phyloP scores from a whole-genome alignment of 306 rosid genomes.

The Arachis hypogaea region DNA sequence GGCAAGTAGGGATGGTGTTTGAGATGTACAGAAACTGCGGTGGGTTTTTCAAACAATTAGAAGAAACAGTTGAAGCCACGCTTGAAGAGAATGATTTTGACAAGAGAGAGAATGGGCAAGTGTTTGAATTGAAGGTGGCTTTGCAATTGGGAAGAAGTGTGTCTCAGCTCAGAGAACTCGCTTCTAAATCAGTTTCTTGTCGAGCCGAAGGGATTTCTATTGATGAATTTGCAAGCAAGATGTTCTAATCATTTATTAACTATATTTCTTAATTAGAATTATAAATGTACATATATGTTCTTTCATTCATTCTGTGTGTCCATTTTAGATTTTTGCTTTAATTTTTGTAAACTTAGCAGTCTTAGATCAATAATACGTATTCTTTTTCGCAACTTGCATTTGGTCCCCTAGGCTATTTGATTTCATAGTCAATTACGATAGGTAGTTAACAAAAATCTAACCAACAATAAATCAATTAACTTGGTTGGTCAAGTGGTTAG shows the following conservation, averaged over 20 bases:
- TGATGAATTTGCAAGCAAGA: constrained; percentile 65
- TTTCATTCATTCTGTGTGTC: neutral
- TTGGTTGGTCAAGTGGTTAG: too few relatives aligned
- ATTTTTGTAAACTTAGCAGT: neutral
- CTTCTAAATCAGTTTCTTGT: constrained; percentile 51
- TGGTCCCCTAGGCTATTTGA: neutral
- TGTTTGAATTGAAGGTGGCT: constrained; percentile 63
- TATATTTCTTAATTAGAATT: neutral
- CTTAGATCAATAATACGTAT: neutral
- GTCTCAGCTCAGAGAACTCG: constrained; percentile 54
- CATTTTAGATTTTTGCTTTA: neutral
- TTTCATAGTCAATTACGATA: neutral
- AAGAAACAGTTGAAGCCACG: constrained; percentile 45
- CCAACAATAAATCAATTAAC: too few relatives aligned
- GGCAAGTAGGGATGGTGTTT: constrained; percentile 68
- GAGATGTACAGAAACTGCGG: constrained; percentile 69
- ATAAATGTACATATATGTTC: neutral
- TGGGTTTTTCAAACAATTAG: constrained; percentile 55
- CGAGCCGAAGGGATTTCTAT: constrained; percentile 43
- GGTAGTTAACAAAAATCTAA: too few relatives aligned
- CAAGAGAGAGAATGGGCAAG: constrained; percentile 61
- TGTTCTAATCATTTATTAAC: constrained; percentile 38
- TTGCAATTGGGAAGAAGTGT: constrained; percentile 66
- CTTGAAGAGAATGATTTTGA: constrained; percentile 55
- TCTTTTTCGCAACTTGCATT: neutral